Percentiles rank a stretch among this genome's conserved stretches.
Conservation (phyloP, 306 rosid genomes). For the Trifolium subterraneum region DNA sequence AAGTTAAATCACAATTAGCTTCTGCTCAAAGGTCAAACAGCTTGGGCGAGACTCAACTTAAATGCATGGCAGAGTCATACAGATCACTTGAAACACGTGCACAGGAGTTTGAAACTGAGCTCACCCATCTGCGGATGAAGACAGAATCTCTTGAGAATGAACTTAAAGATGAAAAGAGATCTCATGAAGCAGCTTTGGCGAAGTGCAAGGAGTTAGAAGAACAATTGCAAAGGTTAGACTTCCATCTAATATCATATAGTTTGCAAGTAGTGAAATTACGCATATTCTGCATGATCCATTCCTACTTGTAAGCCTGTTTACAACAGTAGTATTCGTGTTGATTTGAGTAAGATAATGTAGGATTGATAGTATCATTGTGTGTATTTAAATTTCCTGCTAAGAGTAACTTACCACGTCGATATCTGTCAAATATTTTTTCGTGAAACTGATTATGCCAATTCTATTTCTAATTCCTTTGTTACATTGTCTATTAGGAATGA, state of each 20-base stretch:
- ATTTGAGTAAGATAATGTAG: conserved; percentile 13
- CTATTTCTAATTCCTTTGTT: conserved; percentile 44
- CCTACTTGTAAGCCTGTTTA: conserved; percentile 20
- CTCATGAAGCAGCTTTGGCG: conserved; percentile 66
- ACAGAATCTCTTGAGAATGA: conserved; percentile 72
- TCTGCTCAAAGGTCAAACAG: conserved; percentile 85
- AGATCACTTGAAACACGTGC: conserved; percentile 86
- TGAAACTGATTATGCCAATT: not conserved
- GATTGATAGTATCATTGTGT: not conserved
- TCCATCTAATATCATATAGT: conserved; percentile 23
- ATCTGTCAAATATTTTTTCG: not conserved
- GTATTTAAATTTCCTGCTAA: conserved; percentile 19
- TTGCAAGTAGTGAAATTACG: conserved; percentile 4
- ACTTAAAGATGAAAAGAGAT: conserved; percentile 77
- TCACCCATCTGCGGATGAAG: conserved; percentile 69
- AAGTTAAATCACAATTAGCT: conserved; percentile 80
- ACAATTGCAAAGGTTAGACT: conserved; percentile 76
- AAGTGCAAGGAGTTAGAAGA: conserved; percentile 81
- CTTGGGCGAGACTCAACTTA: conserved; percentile 91
- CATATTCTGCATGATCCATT: conserved; percentile 28
- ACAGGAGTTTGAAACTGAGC: conserved; percentile 79
- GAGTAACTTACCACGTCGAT: not conserved
- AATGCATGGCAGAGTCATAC: conserved; percentile 98
- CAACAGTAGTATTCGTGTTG: conserved; percentile 25
- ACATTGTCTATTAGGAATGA: conserved; percentile 59